Conservation (phyloP, 768 basidiomycete genomes). For the Hypholoma sublateritium region DNA sequence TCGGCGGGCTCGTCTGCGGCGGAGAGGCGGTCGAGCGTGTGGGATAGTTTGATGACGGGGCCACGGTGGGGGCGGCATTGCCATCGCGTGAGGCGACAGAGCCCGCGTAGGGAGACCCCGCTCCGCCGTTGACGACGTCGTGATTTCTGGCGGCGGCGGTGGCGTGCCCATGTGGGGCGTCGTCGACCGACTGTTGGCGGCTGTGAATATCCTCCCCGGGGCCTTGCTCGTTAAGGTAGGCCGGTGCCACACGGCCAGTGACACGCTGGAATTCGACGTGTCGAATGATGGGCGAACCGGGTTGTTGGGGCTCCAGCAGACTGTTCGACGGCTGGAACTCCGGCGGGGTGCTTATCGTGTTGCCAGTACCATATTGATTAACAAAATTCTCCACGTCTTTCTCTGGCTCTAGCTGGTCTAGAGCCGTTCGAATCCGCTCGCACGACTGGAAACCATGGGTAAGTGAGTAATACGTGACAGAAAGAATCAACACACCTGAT, state of each 20-base stretch:
- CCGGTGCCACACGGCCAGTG: slow-evolving; percentile 26
- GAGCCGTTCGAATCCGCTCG: slow-evolving; percentile 79
- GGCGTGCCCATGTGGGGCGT: not conserved
- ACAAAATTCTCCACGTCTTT: slow-evolving; percentile 87
- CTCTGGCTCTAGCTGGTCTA: slow-evolving; percentile 85
- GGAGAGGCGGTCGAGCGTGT: slow-evolving; percentile 21
- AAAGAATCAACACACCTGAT: slow-evolving; percentile 57
- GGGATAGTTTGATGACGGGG: slow-evolving; percentile 2
- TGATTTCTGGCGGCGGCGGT: not conserved
- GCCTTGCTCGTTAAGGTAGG: slow-evolving; percentile 14
- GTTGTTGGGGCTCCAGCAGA: slow-evolving; percentile 25
- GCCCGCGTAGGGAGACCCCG: slow-evolving; percentile 12
- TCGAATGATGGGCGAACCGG: slow-evolving; percentile 23
- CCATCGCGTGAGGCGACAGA: slow-evolving; percentile 7
- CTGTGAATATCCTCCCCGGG: slow-evolving; percentile 4
- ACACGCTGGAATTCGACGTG: slow-evolving; percentile 30
- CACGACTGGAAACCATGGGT: slow-evolving; percentile 62
- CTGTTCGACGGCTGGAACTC: slow-evolving; percentile 69
- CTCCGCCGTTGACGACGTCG: slow-evolving; percentile 18
- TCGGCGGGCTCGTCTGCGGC: slow-evolving; percentile 26
- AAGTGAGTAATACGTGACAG: not conserved
- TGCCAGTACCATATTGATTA: slow-evolving; percentile 84
- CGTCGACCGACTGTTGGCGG: slow-evolving; percentile 14
- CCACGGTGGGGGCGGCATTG: not conserved
- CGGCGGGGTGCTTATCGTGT: slow-evolving; percentile 75